Base-by-base conservation (phyloP, 768 basidiomycete genomes). In the Boletus subparvulus region DNA sequence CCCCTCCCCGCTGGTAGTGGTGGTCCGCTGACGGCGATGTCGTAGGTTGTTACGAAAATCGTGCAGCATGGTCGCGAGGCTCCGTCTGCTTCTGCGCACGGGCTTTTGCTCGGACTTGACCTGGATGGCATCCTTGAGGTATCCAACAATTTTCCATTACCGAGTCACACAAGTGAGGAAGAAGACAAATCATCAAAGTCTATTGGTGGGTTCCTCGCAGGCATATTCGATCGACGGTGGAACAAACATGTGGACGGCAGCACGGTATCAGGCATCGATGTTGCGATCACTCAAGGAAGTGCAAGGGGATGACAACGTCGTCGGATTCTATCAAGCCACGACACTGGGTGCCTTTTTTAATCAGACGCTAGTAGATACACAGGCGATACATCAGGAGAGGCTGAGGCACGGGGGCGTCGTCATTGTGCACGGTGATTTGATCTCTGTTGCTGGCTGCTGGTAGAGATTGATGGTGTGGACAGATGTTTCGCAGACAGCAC, bases 251-350 rank as follows among this genome's bases (percentile, higher is more conserved):
- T 40, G 51, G 26, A 16, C 61, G 47, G 44, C 65, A 92, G 88
- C 80, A 53, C 88, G 90, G 44, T 94, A 93, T 70, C 92, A 94
- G 73, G 78, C 82, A 36, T 81, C 86, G 55, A 92, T 94, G 91
- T 77, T 94, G 45, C 85, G 90, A 54, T 88, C 90, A 24, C 78
- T 98, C 67, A 90, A 92, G 68, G 93, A 95, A 70, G 94, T 95
- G 52, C 88, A 91, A 65, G 85, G 87, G 37, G 93, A 95, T 66
- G 93, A 96, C 73, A 92, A 87, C 61, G 84, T 94, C 35, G 88
- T 97, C 53, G 95, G 95, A 39, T 93, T 96, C 73, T 98, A 98
- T 76, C 92, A 96, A 68, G 90, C 90, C 43, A 92, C 88, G 28
- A 84, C 86, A 10, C 80, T 92, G 39, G 92, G 92, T 42, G 89